These are phyloP conservation scores for Elsinoe fawcettii DNA, from an alignment of 2,329 filamentous ascomycete genomes.

Conservation along the genomic window DNA sequence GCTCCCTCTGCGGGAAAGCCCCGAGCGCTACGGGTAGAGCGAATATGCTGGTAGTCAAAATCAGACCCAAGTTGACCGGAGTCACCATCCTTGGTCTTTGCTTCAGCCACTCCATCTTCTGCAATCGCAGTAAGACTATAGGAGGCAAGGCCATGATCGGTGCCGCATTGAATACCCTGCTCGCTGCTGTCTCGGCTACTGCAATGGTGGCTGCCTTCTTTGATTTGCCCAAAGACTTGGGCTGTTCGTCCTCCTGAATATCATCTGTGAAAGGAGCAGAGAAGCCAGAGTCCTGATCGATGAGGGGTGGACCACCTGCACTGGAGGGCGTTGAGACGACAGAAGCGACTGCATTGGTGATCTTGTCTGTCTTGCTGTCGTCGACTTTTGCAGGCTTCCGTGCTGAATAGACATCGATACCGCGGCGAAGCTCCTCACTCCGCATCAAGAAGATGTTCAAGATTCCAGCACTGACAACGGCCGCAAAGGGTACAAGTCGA, in stretches of 20 bases:
- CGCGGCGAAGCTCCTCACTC: slow-evolving; percentile 83
- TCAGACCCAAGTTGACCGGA: slow-evolving; percentile 79
- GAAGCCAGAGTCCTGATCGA: slow-evolving; percentile 22
- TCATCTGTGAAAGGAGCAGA: slow-evolving; percentile 1
- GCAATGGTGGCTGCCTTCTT: slow-evolving; percentile 81
- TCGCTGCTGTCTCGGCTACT: slow-evolving; percentile 86
- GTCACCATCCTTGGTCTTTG: slow-evolving; percentile 66
- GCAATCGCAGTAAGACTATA: slow-evolving; percentile 73
- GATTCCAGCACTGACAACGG: slow-evolving; percentile 81
- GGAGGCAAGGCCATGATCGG: slow-evolving; percentile 97
- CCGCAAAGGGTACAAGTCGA: slow-evolving; percentile 91
- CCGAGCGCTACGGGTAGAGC: slow-evolving; percentile 84
- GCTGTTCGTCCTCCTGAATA: slow-evolving; percentile 17
- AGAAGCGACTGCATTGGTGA: slow-evolving; percentile 10
- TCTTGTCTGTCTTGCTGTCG: slow-evolving; percentile 51
- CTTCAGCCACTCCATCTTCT: slow-evolving; percentile 76
- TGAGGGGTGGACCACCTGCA: slow-evolving; percentile 45
- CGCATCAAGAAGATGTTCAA: slow-evolving; percentile 98
- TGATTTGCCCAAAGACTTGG: slow-evolving; percentile 67
- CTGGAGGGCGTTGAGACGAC: slow-evolving; percentile 1
- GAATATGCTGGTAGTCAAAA: slow-evolving; percentile 77
- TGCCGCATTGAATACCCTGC: slow-evolving; percentile 80
- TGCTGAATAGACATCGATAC: slow-evolving; percentile 87
- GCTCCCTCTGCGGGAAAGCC: slow-evolving; percentile 86
- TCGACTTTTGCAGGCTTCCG: slow-evolving; percentile 50